Conservation (phyloP, 2,329 filamentous ascomycete genomes). For the Beauveria asiatica region DNA sequence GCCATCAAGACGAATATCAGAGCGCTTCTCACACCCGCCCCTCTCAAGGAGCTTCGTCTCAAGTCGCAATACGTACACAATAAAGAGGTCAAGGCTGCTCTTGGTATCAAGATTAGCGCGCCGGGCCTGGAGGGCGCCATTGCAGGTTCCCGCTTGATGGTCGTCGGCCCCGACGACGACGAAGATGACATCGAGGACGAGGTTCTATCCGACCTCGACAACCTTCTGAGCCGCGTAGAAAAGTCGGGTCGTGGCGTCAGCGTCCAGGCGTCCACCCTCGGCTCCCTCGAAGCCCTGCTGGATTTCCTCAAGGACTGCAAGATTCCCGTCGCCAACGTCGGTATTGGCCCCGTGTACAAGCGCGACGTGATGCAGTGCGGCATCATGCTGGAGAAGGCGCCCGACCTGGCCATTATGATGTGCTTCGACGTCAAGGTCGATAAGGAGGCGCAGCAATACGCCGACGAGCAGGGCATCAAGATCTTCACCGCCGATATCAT, state of each 20-base stretch:
- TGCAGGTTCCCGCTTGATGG: slow-evolving; percentile 87
- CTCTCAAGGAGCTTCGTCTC: slow-evolving; percentile 86
- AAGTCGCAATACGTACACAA: slow-evolving; percentile 98
- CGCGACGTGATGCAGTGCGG: slow-evolving; percentile 93
- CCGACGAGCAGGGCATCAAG: slow-evolving; percentile 90
- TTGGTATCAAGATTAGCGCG: slow-evolving; percentile 98
- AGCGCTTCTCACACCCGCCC: slow-evolving; percentile 85
- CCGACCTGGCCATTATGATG: slow-evolving; percentile 96
- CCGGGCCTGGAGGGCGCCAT: slow-evolving; percentile 94
- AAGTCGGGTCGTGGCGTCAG: slow-evolving; percentile 91
- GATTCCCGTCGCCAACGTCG: slow-evolving; percentile 95
- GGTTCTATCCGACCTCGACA: slow-evolving; percentile 89
- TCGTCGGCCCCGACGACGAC: slow-evolving; percentile 90
- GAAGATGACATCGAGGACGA: slow-evolving; percentile 96
- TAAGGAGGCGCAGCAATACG: slow-evolving; percentile 86
- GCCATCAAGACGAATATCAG: slow-evolving; percentile 92
- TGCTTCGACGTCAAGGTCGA: slow-evolving; percentile 99
- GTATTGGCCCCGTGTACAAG: slow-evolving; percentile 95
- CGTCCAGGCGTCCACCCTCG: slow-evolving; percentile 93
- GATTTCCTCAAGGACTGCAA: slow-evolving; percentile 95
- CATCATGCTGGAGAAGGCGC: slow-evolving; percentile 91
- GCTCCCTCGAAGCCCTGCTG: slow-evolving; percentile 88
- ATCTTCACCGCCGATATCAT: slow-evolving; percentile 99
- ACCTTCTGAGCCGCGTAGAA: slow-evolving; percentile 82
- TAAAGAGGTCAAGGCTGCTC: slow-evolving; percentile 95